phyloP scores from a whole-genome alignment of 176 grass and related monocot genomes.

The Rhynchospora tenuis region DNA sequence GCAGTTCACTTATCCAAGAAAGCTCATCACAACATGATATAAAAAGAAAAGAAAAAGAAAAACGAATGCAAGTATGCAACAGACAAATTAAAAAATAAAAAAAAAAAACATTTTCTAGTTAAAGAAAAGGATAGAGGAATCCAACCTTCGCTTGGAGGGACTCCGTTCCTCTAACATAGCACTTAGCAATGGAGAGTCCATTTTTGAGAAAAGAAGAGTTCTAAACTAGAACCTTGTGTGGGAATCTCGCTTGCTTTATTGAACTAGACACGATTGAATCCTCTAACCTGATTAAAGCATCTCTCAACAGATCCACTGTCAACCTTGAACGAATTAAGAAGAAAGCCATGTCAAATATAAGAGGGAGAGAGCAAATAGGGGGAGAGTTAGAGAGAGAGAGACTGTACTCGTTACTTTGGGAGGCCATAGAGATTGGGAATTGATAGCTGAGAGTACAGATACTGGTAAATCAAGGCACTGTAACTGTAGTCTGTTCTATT shows the following conservation, averaged over 20 bases:
- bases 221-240: conserved; percentile 32
- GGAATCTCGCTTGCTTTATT: conserved; percentile 65
- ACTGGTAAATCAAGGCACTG: no score
- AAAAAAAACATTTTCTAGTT: no score
- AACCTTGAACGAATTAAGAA: conserved; percentile 25
- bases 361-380: neutral
- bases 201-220: conserved; percentile 16
- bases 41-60: no score
- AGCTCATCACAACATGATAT: no score
- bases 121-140: neutral
- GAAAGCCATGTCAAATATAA: conserved; percentile 11
- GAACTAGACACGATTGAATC: conserved; percentile 85
- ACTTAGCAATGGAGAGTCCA: conserved; percentile 46
- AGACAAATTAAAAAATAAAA: no score
- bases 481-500: no score
- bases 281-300: conserved; percentile 68
- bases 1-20: no score
- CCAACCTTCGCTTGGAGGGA: conserved; percentile 54
- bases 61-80: no score
- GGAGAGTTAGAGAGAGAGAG: neutral
- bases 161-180: conserved; percentile 55
- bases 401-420: neutral
- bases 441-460: conserved; percentile 9
- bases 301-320: conserved; percentile 57
- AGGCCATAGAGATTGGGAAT: conserved; percentile 12